Evolutionary conservation across 1,284 basidiomycete species (phyloP).

Genomic region (Paramarasmius palmivorus): DNA sequence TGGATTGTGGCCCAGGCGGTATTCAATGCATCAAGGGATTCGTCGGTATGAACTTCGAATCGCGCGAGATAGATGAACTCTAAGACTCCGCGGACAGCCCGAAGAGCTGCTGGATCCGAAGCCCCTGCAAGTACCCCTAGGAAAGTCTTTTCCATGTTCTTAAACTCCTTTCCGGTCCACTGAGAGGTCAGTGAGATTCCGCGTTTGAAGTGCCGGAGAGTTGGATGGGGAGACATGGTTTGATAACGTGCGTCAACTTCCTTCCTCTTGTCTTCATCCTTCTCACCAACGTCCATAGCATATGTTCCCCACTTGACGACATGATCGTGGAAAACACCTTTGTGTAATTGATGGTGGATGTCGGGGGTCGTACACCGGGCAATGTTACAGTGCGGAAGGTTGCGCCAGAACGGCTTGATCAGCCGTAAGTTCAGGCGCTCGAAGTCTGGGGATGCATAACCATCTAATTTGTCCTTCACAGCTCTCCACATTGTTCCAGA

Average conservation of each 20-base stretch:
- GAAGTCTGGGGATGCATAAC: too few species aligned
- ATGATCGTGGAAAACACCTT: constrained; percentile 30
- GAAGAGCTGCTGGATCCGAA: constrained; percentile 12
- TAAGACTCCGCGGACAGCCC: constrained; percentile 11
- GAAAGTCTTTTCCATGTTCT: constrained; percentile 19
- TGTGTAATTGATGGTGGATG: constrained; percentile 31
- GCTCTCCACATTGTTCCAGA: too few species aligned
- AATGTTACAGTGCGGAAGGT: constrained; percentile 23
- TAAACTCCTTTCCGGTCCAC: constrained; percentile 21
- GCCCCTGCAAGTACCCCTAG: constrained; percentile 16
- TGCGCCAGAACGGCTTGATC: constrained; percentile 27
- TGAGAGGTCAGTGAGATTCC: constrained; percentile 17
- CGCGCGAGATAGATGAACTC: constrained; percentile 19
- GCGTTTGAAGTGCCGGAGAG: constrained; percentile 17
- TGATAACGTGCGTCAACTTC: constrained; percentile 17
- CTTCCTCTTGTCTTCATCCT: too few species aligned
- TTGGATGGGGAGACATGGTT: constrained; percentile 14
- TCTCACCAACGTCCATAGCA: constrained; percentile 1
- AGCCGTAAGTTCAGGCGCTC: too few species aligned
- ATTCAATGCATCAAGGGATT: constrained; percentile 8
- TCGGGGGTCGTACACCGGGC: constrained; percentile 25
- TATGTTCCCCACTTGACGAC: constrained; percentile 16
- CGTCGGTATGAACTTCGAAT: constrained; percentile 13
- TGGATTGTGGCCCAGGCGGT: not conserved
- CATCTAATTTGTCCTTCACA: not conserved